phyloP scores from a whole-genome alignment of 495 filamentous ascomycete genomes.

The Amorphotheca resinae region DNA sequence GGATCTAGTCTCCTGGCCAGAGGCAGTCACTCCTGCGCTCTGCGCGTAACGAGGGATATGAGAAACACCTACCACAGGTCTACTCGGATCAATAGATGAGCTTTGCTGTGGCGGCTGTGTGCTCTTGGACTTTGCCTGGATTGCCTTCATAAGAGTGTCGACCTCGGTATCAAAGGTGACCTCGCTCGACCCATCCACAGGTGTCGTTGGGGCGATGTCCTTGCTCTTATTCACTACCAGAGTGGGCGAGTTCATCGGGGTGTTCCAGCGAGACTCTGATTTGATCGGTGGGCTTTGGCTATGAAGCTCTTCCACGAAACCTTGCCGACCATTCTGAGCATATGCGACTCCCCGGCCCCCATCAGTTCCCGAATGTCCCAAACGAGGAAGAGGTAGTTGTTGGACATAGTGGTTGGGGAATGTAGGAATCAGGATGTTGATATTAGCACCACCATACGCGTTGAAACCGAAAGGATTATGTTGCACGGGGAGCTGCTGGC shows the following conservation, averaged over 20 bases:
- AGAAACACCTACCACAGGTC: slow-evolving; percentile 17
- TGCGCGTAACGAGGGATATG: slow-evolving; percentile 12
- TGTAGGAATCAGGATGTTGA: slow-evolving; percentile 9
- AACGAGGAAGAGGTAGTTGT: slow-evolving; percentile 12
- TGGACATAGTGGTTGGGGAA: slow-evolving; percentile 17
- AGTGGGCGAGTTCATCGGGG: slow-evolving; percentile 4
- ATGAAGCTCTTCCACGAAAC: slow-evolving; percentile 15
- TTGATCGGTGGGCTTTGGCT: slow-evolving; percentile 18
- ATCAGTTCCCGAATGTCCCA: slow-evolving; percentile 10
- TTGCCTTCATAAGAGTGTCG: slow-evolving; percentile 84
- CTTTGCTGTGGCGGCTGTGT: slow-evolving; percentile 27
- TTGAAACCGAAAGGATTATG: slow-evolving; percentile 17
- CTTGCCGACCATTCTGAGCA: slow-evolving; percentile 7
- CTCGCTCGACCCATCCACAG: slow-evolving; percentile 23
- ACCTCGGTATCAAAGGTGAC: slow-evolving; percentile 67
- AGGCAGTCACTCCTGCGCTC: slow-evolving; percentile 3
- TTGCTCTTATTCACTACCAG: slow-evolving; percentile 9
- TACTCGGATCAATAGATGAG: slow-evolving; percentile 14
- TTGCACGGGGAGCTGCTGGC: slow-evolving; percentile 12
- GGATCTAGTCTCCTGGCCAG: slow-evolving; percentile 9
- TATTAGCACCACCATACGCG: slow-evolving; percentile 5
- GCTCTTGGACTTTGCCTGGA: slow-evolving; percentile 56
- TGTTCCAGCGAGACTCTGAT: slow-evolving; percentile 10
- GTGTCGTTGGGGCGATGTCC: slow-evolving; percentile 10
- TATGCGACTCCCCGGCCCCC: slow-evolving; percentile 1